A percentile compares a stretch with the other conserved stretches of the same genome.
Conservation (phyloP, 805 yeast species). For the Suhomyces vadensis region DNA sequence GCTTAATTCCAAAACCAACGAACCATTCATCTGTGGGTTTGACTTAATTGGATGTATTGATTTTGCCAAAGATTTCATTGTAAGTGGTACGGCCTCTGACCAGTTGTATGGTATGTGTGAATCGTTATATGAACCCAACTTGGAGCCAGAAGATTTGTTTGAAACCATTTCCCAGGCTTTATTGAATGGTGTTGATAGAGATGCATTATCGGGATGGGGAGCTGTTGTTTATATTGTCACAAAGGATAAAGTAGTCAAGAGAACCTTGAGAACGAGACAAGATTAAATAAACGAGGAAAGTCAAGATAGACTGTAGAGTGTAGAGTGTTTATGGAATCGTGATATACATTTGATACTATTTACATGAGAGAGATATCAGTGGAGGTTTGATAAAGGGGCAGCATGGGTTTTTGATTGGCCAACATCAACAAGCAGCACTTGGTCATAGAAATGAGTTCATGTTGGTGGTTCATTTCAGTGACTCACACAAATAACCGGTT, state of each 20-base stretch:
- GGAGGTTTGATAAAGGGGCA: too few species aligned
- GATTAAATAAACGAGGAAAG: slow-evolving; percentile 50
- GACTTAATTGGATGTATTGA: slow-evolving; percentile 97
- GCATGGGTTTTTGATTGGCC: too few species aligned
- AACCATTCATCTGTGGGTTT: slow-evolving; percentile 93
- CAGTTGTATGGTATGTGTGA: slow-evolving; percentile 99
- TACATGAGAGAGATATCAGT: too few species aligned
- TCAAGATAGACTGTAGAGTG: neutral
- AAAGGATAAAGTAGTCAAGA: slow-evolving; percentile 85
- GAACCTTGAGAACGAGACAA: slow-evolving; percentile 90
- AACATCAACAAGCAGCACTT: too few species aligned
- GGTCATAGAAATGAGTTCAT: too few species aligned
- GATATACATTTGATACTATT: too few species aligned
- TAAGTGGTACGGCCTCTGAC: slow-evolving; percentile 94
- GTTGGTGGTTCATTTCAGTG: too few species aligned
- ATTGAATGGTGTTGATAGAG: slow-evolving; percentile 94
- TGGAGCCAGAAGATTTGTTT: slow-evolving; percentile 92
- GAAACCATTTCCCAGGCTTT: slow-evolving; percentile 94
- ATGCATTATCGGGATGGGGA: slow-evolving; percentile 98
- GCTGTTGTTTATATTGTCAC: slow-evolving; percentile 90
- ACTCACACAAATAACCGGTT: neutral
- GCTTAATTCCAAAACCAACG: slow-evolving; percentile 71
- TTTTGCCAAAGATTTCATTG: slow-evolving; percentile 90
- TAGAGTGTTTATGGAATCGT: neutral
- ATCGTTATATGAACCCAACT: slow-evolving; percentile 86